phyloP scores from a whole-genome alignment of 2,329 filamentous ascomycete species.

The Fusarium aywerte region DNA sequence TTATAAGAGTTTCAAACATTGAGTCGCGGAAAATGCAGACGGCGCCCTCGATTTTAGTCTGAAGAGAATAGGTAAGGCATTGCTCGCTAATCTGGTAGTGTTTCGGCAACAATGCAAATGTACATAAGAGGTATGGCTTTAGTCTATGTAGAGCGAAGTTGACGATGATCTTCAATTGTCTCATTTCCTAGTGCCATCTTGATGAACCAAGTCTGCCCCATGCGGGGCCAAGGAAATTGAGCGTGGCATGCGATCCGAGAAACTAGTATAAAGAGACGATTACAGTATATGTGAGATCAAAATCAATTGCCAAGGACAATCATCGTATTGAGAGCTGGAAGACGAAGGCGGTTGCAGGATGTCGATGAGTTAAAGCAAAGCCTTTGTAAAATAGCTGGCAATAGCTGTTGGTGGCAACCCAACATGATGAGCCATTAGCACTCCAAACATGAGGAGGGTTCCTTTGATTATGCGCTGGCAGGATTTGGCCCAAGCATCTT shows the following conservation, averaged over 20 bases:
- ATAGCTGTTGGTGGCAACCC: slow-evolving; percentile 2
- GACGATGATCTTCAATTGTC: slow-evolving; percentile 8
- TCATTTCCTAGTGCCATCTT: slow-evolving; percentile 7
- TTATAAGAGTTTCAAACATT: not conserved
- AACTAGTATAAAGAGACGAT: not conserved
- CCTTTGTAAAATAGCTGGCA: not conserved
- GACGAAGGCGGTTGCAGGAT: not conserved
- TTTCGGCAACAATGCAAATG: not conserved
- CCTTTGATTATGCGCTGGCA: slow-evolving; percentile 36
- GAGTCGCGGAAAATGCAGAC: not conserved
- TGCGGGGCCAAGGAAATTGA: slow-evolving; percentile 6
- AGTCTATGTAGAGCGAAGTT: not conserved
- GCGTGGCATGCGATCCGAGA: slow-evolving; percentile 4
- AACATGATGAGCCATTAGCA: not conserved
- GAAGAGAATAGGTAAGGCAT: not conserved
- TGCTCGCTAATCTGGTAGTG: not conserved
- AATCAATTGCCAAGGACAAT: not conserved
- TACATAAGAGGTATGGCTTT: not conserved
- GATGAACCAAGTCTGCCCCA: not conserved
- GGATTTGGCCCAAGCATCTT: slow-evolving; percentile 22
- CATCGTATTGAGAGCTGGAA: not conserved
- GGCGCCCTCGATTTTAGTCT: not conserved
- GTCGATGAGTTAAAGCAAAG: slow-evolving; percentile 3
- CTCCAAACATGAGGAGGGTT: not conserved
- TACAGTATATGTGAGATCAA: slow-evolving; percentile 1